These are phyloP conservation scores for Talaromyces sp. DNA, from an alignment of 2,329 filamentous ascomycete genomes.

Conservation along the genomic window DNA sequence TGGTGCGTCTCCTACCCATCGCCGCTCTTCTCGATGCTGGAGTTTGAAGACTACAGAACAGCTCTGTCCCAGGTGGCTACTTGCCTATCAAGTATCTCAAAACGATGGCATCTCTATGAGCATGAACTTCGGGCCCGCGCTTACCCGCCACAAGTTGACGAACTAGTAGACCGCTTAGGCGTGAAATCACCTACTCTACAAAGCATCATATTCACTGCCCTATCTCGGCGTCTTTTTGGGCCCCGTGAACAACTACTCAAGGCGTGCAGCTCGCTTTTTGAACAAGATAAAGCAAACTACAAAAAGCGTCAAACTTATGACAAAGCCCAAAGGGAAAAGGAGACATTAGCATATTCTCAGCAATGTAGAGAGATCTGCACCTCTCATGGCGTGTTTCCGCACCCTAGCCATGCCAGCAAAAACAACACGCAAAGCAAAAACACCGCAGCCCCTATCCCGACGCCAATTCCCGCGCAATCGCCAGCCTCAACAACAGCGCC, in stretches of 20 bases:
- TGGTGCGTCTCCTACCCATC: conserved; percentile 50
- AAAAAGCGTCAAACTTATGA: conserved; percentile 12
- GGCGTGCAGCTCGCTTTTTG: conserved; percentile 17
- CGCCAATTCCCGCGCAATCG: neutral
- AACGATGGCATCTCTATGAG: conserved; percentile 37
- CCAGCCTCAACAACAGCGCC: neutral
- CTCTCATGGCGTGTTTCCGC: neutral
- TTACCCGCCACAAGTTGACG: conserved; percentile 55
- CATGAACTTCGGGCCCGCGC: conserved; percentile 28
- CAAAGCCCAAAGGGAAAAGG: conserved; percentile 11
- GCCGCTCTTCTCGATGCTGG: conserved; percentile 22
- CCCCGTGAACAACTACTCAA: conserved; percentile 11
- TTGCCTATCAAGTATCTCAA: conserved; percentile 44
- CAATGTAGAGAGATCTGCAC: conserved; percentile 16
- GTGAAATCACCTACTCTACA: conserved; percentile 52
- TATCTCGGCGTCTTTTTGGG: conserved; percentile 25
- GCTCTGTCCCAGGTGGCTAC: conserved; percentile 36
- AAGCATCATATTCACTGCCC: conserved; percentile 46
- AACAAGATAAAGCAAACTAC: conserved; percentile 18
- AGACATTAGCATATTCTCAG: conserved; percentile 15
- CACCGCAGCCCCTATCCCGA: neutral
- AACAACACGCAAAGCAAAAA: neutral
- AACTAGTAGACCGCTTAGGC: conserved; percentile 47
- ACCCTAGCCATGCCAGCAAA: neutral
- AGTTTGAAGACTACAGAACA: conserved; percentile 29